Evolutionary conservation across 768 basidiomycete genomes (phyloP).

Genomic region (Podaxis sp.): DNA sequence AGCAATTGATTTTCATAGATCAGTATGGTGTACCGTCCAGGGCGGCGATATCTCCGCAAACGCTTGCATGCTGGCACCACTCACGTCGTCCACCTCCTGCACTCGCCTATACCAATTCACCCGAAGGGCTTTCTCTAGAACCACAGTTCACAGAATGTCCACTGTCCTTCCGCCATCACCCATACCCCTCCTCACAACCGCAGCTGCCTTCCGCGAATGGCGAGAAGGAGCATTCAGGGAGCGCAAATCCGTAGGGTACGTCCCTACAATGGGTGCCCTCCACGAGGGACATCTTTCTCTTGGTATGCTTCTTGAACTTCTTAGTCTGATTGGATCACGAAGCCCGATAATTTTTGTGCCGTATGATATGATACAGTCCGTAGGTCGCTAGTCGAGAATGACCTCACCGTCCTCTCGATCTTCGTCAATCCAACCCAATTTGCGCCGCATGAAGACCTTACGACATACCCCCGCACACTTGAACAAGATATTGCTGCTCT

Average conservation of each 20-base stretch:
- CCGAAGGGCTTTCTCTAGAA: background rate
- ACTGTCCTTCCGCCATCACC: slow-evolving; percentile 30
- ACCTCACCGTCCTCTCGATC: slow-evolving; percentile 88
- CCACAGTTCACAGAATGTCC: slow-evolving; percentile 16
- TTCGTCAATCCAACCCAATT: slow-evolving; percentile 99
- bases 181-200: slow-evolving; percentile 54
- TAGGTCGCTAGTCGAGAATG: slow-evolving; percentile 72
- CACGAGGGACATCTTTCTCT: slow-evolving; percentile 93
- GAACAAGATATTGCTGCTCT: slow-evolving; percentile 67
- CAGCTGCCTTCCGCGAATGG: slow-evolving; percentile 72
- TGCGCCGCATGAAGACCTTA: slow-evolving; percentile 91
- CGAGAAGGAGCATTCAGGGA: slow-evolving; percentile 56
- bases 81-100: background rate
- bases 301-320: slow-evolving; percentile 48
- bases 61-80: background rate
- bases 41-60: background rate
- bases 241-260: slow-evolving; percentile 78
- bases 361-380: slow-evolving; percentile 54
- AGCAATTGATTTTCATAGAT: background rate
- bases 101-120: background rate
- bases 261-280: slow-evolving; percentile 98
- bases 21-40: background rate
- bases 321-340: slow-evolving; percentile 1
- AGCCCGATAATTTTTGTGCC: background rate
- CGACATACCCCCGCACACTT: slow-evolving; percentile 87